Base-by-base conservation (phyloP, 768 basidiomycete genomes). In the Trametes punicea region DNA sequence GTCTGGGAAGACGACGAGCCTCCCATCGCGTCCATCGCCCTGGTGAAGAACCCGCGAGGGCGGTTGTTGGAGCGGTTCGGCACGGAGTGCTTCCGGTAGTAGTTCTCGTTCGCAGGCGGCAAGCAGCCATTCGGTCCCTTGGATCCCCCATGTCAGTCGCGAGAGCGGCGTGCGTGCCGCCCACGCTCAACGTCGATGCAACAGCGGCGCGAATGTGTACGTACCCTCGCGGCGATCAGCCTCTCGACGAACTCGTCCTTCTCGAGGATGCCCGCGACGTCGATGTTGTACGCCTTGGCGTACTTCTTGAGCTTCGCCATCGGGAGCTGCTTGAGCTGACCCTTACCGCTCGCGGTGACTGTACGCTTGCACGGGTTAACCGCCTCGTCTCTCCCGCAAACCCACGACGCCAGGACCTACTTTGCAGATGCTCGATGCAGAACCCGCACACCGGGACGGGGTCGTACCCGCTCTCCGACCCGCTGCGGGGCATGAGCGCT, bases 211-310 rank as follows among this genome's bases (percentile, higher is more conserved):
- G 34, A 8, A 31, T 6, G 13, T 31, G 13, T 39, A 36, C 60
- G 33, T 65, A 88, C 89, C 65, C 65, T 69, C 38, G 70, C 70
- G 23, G 68, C 67, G 1, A 89, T 41, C 42, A 88, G 79, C 36
- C 75, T 80, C 47, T 89, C 85, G 34, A 91, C 81, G 41, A 91
- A 71, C 66, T 91, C 89, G 48, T 88, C 84, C 70, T 91, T 91
- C 68, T 92, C 90, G 15, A 90, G 75, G 1, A 83, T 81, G 45
- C 80, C 78, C 53, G 76, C 79, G 16, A 80, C 76, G 50, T 75
- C 71, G 61, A 92, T 87, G 53, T 82, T 80, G 61, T 92, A 92
- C 5, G 83, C 85, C 49, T 74, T 78, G 23, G 84, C 77, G 64
- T 91, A 91, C 46, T 79, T 83, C 74, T 81, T 83, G 46, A 92